phyloP scores from a whole-genome alignment of 2,329 filamentous ascomycete species.

The Venturia pyrina region DNA sequence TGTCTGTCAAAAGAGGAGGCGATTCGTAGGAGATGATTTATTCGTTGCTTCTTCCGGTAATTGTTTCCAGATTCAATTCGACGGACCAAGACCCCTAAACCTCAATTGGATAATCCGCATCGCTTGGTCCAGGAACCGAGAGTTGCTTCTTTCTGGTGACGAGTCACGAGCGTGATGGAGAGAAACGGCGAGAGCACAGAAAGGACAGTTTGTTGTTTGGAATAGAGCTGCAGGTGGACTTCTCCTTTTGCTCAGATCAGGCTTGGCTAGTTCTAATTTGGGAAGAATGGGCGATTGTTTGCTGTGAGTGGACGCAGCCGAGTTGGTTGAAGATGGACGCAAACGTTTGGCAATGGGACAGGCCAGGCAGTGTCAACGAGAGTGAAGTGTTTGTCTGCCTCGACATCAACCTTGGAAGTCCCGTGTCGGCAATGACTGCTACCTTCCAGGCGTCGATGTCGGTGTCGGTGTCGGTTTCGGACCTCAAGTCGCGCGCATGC shows the following conservation, averaged over 20 bases:
- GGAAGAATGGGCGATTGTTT: neutral
- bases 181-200: neutral
- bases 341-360: too few relatives aligned
- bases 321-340: too few relatives aligned
- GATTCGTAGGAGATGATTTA: neutral
- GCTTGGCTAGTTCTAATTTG: neutral
- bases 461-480: too few relatives aligned
- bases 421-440: too few relatives aligned
- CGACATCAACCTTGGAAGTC: too few relatives aligned
- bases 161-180: neutral
- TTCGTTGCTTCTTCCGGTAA: neutral
- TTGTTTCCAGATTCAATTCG: neutral
- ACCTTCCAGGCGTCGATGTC: too few relatives aligned
- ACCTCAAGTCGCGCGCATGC: too few relatives aligned
- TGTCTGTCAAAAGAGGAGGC: neutral
- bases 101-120: neutral
- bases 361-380: too few relatives aligned
- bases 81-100: neutral
- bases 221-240: neutral
- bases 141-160: neutral
- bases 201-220: neutral
- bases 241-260: neutral
- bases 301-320: too few relatives aligned
- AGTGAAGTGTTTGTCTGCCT: too few relatives aligned
- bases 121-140: neutral